Evolutionary conservation across 345 rosid genomes (phyloP), one percentile per base, ranked within the genome.

Genomic region (Rubroshorea leprosula): DNA sequence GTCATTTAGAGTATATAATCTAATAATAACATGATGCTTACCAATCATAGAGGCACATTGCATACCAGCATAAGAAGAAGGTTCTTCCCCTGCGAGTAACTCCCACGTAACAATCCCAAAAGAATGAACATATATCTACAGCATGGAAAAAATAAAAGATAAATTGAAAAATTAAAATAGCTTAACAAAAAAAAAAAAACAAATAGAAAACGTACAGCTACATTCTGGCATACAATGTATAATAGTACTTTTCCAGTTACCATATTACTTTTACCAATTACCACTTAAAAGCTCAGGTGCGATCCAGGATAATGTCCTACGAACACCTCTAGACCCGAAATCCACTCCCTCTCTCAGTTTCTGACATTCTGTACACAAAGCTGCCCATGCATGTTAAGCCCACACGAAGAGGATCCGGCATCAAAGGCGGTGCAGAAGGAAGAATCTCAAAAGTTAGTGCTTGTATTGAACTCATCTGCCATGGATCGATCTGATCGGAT

Each of bases 101-200:
- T 93, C 99, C 97, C 97, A 93, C 99, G 89, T 89, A 46, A 87
- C 99, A 57, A 93, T 79, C 59, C 92, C 97, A 71, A 93, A 93
- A 25, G 99, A 93, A 76, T 93, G 89, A 25, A 93, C 99, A 79
- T 93, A 97, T 62, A 93, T 93, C 97, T 93, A 52, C 65, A 66
- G 14, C 49, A 59, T 52, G 49, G 26, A 51, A 57, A 49, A 5
- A 41, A 54, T 17, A 70, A 19, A 48, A 54, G 21, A 46, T 20
- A 8, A 58, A 12, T 31, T 18, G 11, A 41, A 45, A 31, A 25
- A 27, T 48, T 23, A 29, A 49, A 20, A 24, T 17, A 39, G 18
- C 27, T 18, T 41, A 49, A 60, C 8, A 49, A 49, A n/a, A 8
- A 44, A 25, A 22, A 10, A 9, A 68, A 38, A 57, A 25, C 18